Evolutionary conservation across 1,284 basidiomycete genomes (phyloP), one percentile per base, ranked within the genome.

Genomic region (Rhodotorula glutinis): DNA sequence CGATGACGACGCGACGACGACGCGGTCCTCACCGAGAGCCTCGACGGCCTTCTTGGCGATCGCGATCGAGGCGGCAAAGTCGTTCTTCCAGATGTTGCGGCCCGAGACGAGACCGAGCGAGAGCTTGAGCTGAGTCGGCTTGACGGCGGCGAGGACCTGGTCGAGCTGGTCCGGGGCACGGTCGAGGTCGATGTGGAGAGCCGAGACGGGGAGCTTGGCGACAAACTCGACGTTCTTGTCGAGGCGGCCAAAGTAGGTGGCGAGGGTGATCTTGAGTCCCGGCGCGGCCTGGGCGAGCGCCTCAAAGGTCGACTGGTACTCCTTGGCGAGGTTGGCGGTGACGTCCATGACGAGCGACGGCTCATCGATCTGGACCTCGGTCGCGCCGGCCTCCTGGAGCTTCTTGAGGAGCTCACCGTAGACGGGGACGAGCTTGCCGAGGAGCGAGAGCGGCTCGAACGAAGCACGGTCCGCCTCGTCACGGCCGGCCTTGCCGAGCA

Each of bases 21-120:
- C 91, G 73, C 93, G 92, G 57, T 74, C 75, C 73, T 83, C 81
- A 70, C 92, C 92, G 76, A 97, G 87, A 56, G 82, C 83, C 62
- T 87, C 85, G 76, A 94, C 82, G 62, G 92, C 94, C 81, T 89
- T 91, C 83, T 95, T 87, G 68, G 86, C 92, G 60, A 87, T 82
- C 78, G 88, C 87, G 82, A 95, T 85, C 67, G 91, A 89, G 60
- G 86, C 88, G 75, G 84, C 83, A 77, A 98, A 88, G 83, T 98
- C 95, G 72, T 88, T 91, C 87, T 98, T 99, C 96, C 96, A 99
- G 83, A 99, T 92, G 85, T 98, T 98, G 79, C 96, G 92, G 71
- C 96, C 96, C 53, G 96, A 98, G 73, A 99, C 91, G 72, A 98
- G 81, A 83, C 96, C 96, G 73, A 98, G 88, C 66, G 96, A 98